Evolutionary conservation across 2,329 filamentous ascomycete genomes (phyloP).

Genomic region (Xylariaceae sp.): DNA sequence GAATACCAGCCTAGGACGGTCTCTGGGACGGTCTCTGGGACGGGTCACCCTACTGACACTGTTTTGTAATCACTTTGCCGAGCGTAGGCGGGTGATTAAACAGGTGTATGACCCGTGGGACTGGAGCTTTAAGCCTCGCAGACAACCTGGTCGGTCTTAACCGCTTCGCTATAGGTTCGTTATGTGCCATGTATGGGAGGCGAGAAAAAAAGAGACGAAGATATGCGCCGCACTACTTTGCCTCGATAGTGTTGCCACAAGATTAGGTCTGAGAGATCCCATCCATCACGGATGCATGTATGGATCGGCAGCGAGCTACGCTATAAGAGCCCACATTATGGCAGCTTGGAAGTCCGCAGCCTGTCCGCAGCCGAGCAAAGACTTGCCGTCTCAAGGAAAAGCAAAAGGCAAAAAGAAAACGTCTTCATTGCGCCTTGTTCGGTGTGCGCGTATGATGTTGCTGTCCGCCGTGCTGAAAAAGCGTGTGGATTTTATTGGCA

Average conservation of each 20-base stretch:
- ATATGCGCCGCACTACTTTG: not conserved
- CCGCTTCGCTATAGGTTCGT: not conserved
- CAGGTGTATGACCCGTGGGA: not conserved
- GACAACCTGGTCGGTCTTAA: not conserved
- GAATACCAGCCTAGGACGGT: too few species aligned
- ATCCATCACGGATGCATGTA: conserved; percentile 8
- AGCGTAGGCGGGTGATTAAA: not conserved
- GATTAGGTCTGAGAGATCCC: not conserved
- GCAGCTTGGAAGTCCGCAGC: not conserved
- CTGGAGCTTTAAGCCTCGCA: not conserved
- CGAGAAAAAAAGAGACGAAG: not conserved
- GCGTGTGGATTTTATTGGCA: too few species aligned
- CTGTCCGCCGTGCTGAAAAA: too few species aligned
- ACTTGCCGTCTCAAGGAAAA: not conserved
- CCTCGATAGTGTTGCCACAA: not conserved
- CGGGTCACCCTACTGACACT: not conserved
- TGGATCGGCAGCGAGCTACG: not conserved
- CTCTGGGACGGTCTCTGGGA: too few species aligned
- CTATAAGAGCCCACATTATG: not conserved
- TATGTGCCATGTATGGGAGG: not conserved
- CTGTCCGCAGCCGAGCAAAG: not conserved
- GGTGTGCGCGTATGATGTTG: too few species aligned
- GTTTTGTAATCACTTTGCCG: not conserved
- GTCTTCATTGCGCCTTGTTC: not conserved
- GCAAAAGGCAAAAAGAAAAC: not conserved